Base-by-base conservation (phyloP, 257 asterid genomes). In the Primulina eburnea region DNA sequence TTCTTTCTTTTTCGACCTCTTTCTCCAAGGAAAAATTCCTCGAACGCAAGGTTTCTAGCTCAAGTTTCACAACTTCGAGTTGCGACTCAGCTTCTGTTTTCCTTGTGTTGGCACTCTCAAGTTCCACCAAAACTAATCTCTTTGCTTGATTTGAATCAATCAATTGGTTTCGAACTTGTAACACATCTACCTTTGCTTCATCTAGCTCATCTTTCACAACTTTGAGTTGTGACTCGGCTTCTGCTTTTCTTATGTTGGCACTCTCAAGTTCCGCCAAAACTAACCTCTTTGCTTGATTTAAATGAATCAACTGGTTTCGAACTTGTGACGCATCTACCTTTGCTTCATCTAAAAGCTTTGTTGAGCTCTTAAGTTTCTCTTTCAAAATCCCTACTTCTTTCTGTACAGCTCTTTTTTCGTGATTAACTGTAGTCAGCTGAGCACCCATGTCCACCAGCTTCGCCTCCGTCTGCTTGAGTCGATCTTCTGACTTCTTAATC, bases 401-500 rank as follows among this genome's bases (percentile, higher is more conserved):
- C 76, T 81, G 77, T 26, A 73, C 74, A 9, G 77, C 82, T 73
- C 71, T 85, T 75, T 77, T 86, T 70, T 71, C 83, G 83, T 88
- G 87, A 69, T 77, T 79, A 34, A 80, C 89, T 61, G 24, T 60
- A 71, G 77, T 75, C 67, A 88, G 79, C 76, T 90, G 81, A 63
- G 60, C 70, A 72, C 78, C 78, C 68, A 90, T 68, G 43, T 82
- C 84, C 38, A 43, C 76, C 67, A 84, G 55, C 64, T 81, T 72
- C 59, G 67, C 69, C 71, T 73, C 77, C 2, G 73, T 79, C 73
- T 83, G 81, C 79, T 88, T 81, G 72, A 84, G 86, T 70, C 78
- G 81, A 65, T 73, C 85, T 64, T 69, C 79, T 32, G 94, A 85
- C 61, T 77, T 78, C 82, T 81, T 79, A 0, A 86, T 85, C 78